Conservation (phyloP, 768 basidiomycete genomes). For the Amyloporia xantha region DNA sequence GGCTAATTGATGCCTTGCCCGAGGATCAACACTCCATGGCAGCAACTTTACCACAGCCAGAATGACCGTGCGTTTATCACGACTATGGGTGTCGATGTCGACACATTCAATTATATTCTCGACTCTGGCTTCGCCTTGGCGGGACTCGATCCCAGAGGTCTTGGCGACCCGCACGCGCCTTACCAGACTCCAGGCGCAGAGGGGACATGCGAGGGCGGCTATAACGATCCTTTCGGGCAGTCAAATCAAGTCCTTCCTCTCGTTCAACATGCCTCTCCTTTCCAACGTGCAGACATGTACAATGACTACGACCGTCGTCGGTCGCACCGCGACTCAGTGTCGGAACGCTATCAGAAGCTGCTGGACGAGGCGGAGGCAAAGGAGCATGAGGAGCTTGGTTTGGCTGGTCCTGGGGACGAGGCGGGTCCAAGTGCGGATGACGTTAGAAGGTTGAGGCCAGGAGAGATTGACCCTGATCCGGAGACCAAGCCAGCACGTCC, state of each 20-base stretch:
- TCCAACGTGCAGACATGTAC: constrained; percentile 70
- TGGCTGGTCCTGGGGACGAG: constrained; percentile 77
- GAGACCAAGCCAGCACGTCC: constrained; percentile 98
- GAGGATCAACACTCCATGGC: constrained; percentile 29
- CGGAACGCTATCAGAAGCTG: constrained; percentile 96
- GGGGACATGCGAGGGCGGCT: constrained; percentile 33
- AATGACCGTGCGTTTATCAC: constrained; percentile 38
- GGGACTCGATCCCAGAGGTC: constrained; percentile 50
- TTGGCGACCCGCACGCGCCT: constrained; percentile 71
- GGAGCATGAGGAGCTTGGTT: constrained; percentile 90
- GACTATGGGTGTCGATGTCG: constrained; percentile 28
- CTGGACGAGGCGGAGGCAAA: constrained; percentile 96
- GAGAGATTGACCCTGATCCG: constrained; percentile 98
- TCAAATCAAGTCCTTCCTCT: constrained; percentile 79
- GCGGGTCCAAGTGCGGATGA: constrained; percentile 89
- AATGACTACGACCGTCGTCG: constrained; percentile 75
- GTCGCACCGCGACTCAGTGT: constrained; percentile 66
- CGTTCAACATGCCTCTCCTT: constrained; percentile 75
- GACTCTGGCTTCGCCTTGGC: no score
- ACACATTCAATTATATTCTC: constrained; percentile 30
- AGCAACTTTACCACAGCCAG: constrained; percentile 22
- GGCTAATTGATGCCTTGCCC: no score
- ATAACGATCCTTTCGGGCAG: constrained; percentile 44
- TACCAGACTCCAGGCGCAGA: constrained; percentile 53
- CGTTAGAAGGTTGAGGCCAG: constrained; percentile 80